Percentiles rank a stretch among this genome's conserved stretches.
phyloP scores from a whole-genome alignment of 2,329 filamentous ascomycete genomes.

The Alternaria triticimaculans region DNA sequence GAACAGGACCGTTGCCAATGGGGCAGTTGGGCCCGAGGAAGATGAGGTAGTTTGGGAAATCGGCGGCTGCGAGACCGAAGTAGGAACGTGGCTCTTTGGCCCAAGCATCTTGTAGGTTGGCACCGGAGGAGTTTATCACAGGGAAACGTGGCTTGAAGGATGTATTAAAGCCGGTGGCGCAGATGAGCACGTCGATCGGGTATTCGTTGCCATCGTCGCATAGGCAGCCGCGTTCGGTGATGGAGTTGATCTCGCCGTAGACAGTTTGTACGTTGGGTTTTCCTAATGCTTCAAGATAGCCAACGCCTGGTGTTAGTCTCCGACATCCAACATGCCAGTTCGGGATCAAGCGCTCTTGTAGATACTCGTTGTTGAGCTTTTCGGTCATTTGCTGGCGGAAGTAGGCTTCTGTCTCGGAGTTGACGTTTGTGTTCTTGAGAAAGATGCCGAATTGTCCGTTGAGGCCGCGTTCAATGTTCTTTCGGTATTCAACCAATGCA shows the following conservation, averaged over 20 bases:
- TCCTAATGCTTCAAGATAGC: conserved; percentile 52
- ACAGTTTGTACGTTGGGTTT: conserved; percentile 53
- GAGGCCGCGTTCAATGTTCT: conserved; percentile 54
- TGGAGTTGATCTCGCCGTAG: conserved; percentile 46
- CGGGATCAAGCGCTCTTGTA: conserved; percentile 45
- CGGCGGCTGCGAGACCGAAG: conserved; percentile 54
- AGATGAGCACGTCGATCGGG: conserved; percentile 46
- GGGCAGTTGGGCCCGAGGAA: conserved; percentile 53
- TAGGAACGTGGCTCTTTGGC: conserved; percentile 51
- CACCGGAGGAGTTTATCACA: conserved; percentile 48
- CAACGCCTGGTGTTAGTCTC: conserved; percentile 53
- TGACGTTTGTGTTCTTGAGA: conserved; percentile 51
- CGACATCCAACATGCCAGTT: conserved; percentile 50
- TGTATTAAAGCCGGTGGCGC: conserved; percentile 48
- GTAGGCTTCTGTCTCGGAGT: conserved; percentile 50
- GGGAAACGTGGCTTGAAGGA: conserved; percentile 56
- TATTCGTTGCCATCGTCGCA: conserved; percentile 45
- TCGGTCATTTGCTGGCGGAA: conserved; percentile 57
- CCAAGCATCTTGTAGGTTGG: conserved; percentile 56
- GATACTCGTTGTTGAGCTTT: conserved; percentile 42
- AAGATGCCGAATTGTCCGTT: conserved; percentile 58
- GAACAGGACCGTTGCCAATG: conserved; percentile 52
- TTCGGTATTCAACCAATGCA: conserved; percentile 51
- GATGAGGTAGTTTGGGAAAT: conserved; percentile 57
- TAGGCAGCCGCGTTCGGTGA: conserved; percentile 49